Evolutionary conservation across 2,329 filamentous ascomycete species (phyloP), one percentile per base, ranked within the genome.

Genomic region (Zarea fungicola): DNA sequence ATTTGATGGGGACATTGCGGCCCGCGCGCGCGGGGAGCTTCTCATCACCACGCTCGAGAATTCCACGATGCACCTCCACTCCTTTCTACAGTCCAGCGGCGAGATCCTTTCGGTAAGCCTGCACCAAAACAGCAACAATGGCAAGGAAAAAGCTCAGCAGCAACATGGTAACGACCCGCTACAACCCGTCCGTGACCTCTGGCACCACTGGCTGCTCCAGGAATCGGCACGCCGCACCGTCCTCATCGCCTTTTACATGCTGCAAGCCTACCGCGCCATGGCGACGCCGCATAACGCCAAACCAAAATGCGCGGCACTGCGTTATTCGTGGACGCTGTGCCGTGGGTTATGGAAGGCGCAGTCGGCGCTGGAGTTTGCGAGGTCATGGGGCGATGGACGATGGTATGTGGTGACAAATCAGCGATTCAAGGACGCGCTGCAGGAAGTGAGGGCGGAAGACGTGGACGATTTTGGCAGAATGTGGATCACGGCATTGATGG

Each of bases 181-280:
- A 4, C 67, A 66, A 9, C 63, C 68, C 0, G 68, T 69, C 1
- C 66, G 64, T 16, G 54, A 64, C 0, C 75, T 75, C 37, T 82
- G 77, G 77, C 58, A 62, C 7, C 63, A 66, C 2, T 82, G 75
- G 74, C 61, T 77, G 3, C 64, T 79, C 18, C 68, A 77, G 10
- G 78, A 82, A 56, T 79, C 76, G 0, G 64, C 71, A 1, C 69
- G 77, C 3, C 72, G 78, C 14, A 81, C 77, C 0, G 63, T 75
- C 0, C 60, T 81, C 1, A 63, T 75, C 11, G 59, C 70, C 0
- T 73, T 74, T 52, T 77, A 75, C 36, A 67, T 79, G 45, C 44
- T 68, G 16, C 64, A 70, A 40, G 52, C 60, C 11, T 68, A 71
- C 50, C 60, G 64, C 2, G 53, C 68, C 14, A 52, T 72, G n/a